Base-by-base conservation (phyloP, 805 yeast species). In the Ogataea kodamae region DNA sequence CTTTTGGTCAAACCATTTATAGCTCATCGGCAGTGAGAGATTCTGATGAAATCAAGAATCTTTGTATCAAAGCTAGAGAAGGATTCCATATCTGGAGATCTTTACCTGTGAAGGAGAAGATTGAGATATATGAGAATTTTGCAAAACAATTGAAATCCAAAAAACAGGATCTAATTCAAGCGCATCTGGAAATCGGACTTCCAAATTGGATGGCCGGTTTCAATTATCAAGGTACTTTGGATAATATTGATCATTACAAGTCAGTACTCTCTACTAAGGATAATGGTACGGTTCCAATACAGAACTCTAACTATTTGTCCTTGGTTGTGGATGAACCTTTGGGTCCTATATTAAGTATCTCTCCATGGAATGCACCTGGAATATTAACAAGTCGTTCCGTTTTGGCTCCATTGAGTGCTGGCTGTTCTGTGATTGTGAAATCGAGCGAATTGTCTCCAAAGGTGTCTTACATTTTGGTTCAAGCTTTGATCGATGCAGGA, bases 341-440 rank as follows among this genome's bases (percentile, higher is more conserved):
- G 10, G 75, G 76, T 1, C 68, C 72, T 0, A 68, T 70, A 1
- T 45, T 69, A 21, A 57, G 72, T 11, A 62, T 70, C 2, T 56
- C 72, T 3, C 67, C 76, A 1, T 70, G 74, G 75, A 70, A 70
- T 49, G 74, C 72, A 1, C 73, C 76, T 2, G 62, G 62, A 0
- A 54, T 67, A 10, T 49, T 70, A 20, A 50, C 62, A 9, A 55
- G 59, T 10, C 53, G 74, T 35, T 52, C 70, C 2, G 55, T 70
- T 3, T 40, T 57, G 11, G 67, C 68, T 5, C 75, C 74, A 2
- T 50, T 70, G 35, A 67, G 67, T 24, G 74, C 74, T 9, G 74
- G 74, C 1, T 68, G 74, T 40, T 67, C 73, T 0, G 74, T 70
- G 9, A 48, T 69, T 12, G 39, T 60, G 22, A 68, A 68, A 37